Percentiles rank a stretch among this genome's conserved stretches.
Conservation (phyloP, 371 early-diverging fungal genomes). For the Caulochytrium protostelioides region DNA sequence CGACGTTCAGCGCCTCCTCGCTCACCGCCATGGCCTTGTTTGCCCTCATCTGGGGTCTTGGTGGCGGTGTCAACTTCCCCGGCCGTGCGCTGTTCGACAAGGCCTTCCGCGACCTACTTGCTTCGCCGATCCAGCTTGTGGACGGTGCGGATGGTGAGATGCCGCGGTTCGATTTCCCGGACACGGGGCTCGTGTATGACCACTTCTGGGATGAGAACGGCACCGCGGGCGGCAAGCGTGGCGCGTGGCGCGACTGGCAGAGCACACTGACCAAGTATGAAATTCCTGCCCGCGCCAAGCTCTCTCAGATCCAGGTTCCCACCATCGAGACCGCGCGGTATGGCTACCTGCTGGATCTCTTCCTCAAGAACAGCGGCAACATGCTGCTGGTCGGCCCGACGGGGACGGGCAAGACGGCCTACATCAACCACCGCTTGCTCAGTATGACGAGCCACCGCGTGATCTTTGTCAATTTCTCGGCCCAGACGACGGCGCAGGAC, state of each 20-base stretch:
- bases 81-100: slow-evolving; percentile 24
- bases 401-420: slow-evolving; percentile 28
- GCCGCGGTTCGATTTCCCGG: too few species aligned
- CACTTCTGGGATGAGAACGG: too few species aligned
- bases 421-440: slow-evolving; percentile 31
- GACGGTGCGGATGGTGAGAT: slow-evolving; percentile 14
- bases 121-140: too few species aligned
- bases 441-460: slow-evolving; percentile 24
- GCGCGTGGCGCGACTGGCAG: slow-evolving; percentile 31
- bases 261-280: slow-evolving; percentile 25
- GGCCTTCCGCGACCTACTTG: slow-evolving; percentile 23
- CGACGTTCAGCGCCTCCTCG: slow-evolving; percentile 17
- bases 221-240: too few species aligned
- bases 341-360: slow-evolving; percentile 21
- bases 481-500: slow-evolving; percentile 31
- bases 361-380: slow-evolving; percentile 23
- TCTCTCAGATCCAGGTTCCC: slow-evolving; percentile 28
- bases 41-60: slow-evolving; percentile 26
- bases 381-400: slow-evolving; percentile 31
- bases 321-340: slow-evolving; percentile 31
- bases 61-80: slow-evolving; percentile 26
- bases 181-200: too few species aligned
- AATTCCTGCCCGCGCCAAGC: slow-evolving; percentile 23
- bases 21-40: slow-evolving; percentile 20
- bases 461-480: slow-evolving; percentile 34